These are phyloP conservation scores for Clitocybe nebularis DNA, from an alignment of 1,284 basidiomycete species.

Conservation along the genomic window DNA sequence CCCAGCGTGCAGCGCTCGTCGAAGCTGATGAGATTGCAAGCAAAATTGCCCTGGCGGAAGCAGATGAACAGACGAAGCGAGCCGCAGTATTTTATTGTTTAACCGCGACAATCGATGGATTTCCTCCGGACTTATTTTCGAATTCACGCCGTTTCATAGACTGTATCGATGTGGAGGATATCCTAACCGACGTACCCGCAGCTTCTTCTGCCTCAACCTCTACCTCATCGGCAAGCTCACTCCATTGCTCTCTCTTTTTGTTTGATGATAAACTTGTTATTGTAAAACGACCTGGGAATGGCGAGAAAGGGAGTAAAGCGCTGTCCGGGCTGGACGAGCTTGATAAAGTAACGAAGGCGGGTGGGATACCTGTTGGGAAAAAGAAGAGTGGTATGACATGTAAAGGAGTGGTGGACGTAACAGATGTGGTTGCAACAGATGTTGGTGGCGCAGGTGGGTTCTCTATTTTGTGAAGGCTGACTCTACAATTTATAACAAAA, in stretches of 20 bases:
- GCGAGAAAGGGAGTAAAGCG: conserved; percentile 68
- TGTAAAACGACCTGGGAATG: conserved; percentile 77
- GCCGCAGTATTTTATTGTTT: conserved; percentile 90
- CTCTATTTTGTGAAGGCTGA: too few species aligned
- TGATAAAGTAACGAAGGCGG: conserved; percentile 68
- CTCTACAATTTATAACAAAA: too few species aligned
- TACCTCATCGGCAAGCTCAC: conserved; percentile 33
- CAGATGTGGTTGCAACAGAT: conserved; percentile 82
- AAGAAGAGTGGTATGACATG: conserved; percentile 82
- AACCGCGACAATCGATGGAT: conserved; percentile 82
- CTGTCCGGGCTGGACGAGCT: conserved; percentile 86
- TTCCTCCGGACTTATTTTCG: conserved; percentile 85
- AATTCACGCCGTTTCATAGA: conserved; percentile 88
- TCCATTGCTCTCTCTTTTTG: conserved; percentile 89
- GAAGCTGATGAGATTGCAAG: conserved; percentile 87
- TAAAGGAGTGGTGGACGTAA: conserved; percentile 83
- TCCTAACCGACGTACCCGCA: conserved; percentile 47
- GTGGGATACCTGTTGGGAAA: conserved; percentile 52
- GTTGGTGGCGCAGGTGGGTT: conserved; percentile 75
- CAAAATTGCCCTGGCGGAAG: conserved; percentile 89
- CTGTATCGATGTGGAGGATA: conserved; percentile 92
- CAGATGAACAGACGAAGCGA: conserved; percentile 87
- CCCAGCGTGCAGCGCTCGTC: conserved; percentile 77
- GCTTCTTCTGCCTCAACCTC: conserved; percentile 41
- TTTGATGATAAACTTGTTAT: conserved; percentile 96